phyloP scores from a whole-genome alignment of 805 yeast species.

The Dipodascopsis tothii region DNA sequence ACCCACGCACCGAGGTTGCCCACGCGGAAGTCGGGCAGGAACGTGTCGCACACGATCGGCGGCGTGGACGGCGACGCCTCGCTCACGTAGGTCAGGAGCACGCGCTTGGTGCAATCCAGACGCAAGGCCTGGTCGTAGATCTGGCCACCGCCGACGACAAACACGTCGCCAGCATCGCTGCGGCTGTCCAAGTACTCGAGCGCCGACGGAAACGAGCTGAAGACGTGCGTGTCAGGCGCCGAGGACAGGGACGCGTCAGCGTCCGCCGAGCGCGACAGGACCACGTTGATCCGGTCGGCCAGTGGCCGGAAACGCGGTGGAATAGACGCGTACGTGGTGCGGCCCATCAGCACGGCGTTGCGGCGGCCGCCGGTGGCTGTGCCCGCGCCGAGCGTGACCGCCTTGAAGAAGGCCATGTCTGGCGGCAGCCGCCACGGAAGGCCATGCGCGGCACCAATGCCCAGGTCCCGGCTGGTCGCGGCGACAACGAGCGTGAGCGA shows the following conservation, averaged over 20 bases:
- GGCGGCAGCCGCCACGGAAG: slow-evolving; percentile 81
- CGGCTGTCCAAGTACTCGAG: background rate
- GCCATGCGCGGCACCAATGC: slow-evolving; percentile 74
- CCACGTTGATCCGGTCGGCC: slow-evolving; percentile 63
- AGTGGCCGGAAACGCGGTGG: slow-evolving; percentile 80
- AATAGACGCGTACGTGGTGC: slow-evolving; percentile 92
- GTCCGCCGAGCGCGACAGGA: slow-evolving; percentile 51
- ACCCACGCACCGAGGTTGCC: slow-evolving; percentile 15
- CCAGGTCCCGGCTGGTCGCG: slow-evolving; percentile 67
- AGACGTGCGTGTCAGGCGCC: background rate
- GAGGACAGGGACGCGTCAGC: background rate
- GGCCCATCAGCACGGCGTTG: slow-evolving; percentile 84
- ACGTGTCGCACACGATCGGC: slow-evolving; percentile 59
- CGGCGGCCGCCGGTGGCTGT: slow-evolving; percentile 29
- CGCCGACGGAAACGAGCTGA: background rate
- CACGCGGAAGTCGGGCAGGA: slow-evolving; percentile 36
- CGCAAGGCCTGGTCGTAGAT: slow-evolving; percentile 55
- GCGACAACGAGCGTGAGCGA: slow-evolving; percentile 63
- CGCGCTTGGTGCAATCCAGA: slow-evolving; percentile 39
- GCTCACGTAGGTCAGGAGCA: slow-evolving; percentile 20
- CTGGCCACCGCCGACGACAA: slow-evolving; percentile 85
- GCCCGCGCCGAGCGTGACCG: slow-evolving; percentile 50
- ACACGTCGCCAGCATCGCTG: background rate
- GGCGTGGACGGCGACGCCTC: slow-evolving; percentile 4
- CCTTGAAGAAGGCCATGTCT: slow-evolving; percentile 79